Conservation (phyloP, 2,329 filamentous ascomycete species). For the Trichoderma brevicompactum region DNA sequence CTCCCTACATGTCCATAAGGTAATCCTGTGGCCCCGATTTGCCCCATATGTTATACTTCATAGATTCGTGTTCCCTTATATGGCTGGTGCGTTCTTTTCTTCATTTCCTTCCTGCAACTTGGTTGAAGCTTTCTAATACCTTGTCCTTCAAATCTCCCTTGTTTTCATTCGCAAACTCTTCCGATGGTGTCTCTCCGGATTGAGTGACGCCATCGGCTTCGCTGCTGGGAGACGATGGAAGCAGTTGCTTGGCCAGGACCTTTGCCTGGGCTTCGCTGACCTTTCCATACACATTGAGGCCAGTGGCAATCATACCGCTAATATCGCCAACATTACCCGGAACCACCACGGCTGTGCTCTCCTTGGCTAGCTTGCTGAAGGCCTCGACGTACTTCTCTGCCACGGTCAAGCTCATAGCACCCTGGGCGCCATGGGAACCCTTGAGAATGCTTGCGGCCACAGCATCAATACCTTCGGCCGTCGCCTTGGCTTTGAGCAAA, state of each 20-base stretch:
- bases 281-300: constrained; percentile 93
- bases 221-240: constrained; percentile 39
- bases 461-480: constrained; percentile 83
- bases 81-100: neutral
- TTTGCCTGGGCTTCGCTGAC: constrained; percentile 80
- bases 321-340: constrained; percentile 97
- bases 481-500: constrained; percentile 80
- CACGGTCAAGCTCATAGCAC: constrained; percentile 82
- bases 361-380: constrained; percentile 88
- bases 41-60: neutral
- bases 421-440: constrained; percentile 76
- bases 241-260: constrained; percentile 60
- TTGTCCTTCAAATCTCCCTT: constrained; percentile 45
- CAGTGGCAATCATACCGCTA: constrained; percentile 93
- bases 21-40: constrained; percentile 5
- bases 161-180: constrained; percentile 29
- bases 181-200: constrained; percentile 14
- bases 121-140: constrained; percentile 48
- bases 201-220: neutral
- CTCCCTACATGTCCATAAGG: neutral
- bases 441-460: constrained; percentile 76
- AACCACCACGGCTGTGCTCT: constrained; percentile 93
- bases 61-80: neutral
- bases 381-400: constrained; percentile 98
- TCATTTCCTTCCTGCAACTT: constrained; percentile 42